phyloP scores from a whole-genome alignment of 177 flowering plant species.

The Vitis hybrid region DNA sequence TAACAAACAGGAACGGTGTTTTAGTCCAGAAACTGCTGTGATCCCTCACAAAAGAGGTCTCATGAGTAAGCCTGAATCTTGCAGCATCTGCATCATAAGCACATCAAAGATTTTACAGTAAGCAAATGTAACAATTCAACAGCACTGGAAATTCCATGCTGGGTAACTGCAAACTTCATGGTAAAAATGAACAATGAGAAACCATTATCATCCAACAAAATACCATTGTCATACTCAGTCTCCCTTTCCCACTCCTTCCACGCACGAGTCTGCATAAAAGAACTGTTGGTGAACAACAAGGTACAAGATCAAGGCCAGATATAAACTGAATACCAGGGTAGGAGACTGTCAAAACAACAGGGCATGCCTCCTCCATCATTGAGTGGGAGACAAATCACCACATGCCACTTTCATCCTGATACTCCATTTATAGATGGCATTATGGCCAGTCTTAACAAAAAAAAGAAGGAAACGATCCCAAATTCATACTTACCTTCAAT shows the following conservation, averaged over 20 bases:
- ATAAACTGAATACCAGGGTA: neutral
- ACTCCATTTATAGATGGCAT: neutral
- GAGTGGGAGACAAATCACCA: neutral
- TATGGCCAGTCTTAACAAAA: no score
- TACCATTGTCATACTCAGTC: conserved; percentile 50
- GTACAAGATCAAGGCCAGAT: neutral
- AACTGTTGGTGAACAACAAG: neutral
- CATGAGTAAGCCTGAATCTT: conserved; percentile 85
- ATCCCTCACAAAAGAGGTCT: conserved; percentile 83
- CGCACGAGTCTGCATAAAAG: conserved; percentile 63
- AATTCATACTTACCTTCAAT: conserved; percentile 45
- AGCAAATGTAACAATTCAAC: neutral
- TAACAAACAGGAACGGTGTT: conserved; percentile 49
- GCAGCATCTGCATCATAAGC: conserved; percentile 57
- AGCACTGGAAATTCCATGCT: neutral
- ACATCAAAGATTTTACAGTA: conserved; percentile 1
- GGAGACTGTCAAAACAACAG: neutral
- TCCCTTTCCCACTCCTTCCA: conserved; percentile 94
- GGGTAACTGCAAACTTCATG: neutral
- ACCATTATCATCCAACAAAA: neutral
- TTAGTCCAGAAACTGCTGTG: conserved; percentile 59
- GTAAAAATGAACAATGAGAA: neutral
- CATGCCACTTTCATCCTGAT: neutral
- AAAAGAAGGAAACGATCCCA: neutral
- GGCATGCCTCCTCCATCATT: neutral